Conservation (phyloP, 805 yeast genomes). For the Zygoascus ofunaensis region DNA sequence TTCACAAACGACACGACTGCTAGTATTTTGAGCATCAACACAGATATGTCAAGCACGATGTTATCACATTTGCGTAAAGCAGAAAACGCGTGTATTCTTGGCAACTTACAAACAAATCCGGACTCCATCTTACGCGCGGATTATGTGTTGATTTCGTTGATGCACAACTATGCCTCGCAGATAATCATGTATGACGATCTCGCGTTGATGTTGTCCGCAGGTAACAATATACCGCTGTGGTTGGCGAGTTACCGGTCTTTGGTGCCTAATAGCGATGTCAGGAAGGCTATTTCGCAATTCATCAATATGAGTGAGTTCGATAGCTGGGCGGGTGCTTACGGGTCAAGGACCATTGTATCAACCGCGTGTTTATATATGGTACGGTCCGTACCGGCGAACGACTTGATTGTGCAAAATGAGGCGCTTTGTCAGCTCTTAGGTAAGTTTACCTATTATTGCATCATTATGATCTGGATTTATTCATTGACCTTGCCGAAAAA, state of each 20-base stretch:
- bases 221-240: slow-evolving; percentile 17
- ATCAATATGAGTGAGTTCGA: slow-evolving; percentile 10
- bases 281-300: too few species aligned
- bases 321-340: slow-evolving; percentile 23
- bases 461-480: slow-evolving; percentile 23
- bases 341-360: slow-evolving; percentile 22
- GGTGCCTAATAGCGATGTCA: slow-evolving; percentile 11
- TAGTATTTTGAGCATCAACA: background rate
- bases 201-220: slow-evolving; percentile 22
- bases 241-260: slow-evolving; percentile 2
- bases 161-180: slow-evolving; percentile 24
- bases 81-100: slow-evolving; percentile 15
- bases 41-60: too few species aligned
- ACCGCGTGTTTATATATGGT: slow-evolving; percentile 21
- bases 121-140: slow-evolving; percentile 17
- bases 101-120: slow-evolving; percentile 8
- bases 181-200: slow-evolving; percentile 26
- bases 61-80: slow-evolving; percentile 13
- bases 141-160: slow-evolving; percentile 20
- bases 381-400: slow-evolving; percentile 19
- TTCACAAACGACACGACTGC: slow-evolving; percentile 7
- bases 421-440: slow-evolving; percentile 19
- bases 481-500: slow-evolving; percentile 9
- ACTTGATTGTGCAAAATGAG: slow-evolving; percentile 15
- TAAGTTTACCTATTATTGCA: slow-evolving; percentile 22